Evolutionary conservation across 148 eudicot genomes (phyloP).

Genomic region (Amaranthus hypochondriacus): DNA sequence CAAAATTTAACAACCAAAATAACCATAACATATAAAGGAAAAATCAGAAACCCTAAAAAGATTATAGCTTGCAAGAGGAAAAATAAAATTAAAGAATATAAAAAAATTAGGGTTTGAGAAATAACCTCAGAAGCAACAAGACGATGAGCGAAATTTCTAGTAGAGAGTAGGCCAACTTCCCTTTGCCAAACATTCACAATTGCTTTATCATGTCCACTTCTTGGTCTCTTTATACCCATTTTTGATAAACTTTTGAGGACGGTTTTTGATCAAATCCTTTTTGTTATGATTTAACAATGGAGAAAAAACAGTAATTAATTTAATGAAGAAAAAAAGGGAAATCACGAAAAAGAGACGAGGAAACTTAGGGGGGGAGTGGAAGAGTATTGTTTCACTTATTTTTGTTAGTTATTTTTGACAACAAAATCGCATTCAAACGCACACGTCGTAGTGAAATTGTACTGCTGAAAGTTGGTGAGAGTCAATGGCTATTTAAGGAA

Average conservation of each 20-base stretch:
- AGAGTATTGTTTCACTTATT: too few relatives aligned
- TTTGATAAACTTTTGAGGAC: neutral
- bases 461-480: too few relatives aligned
- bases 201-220: conserved; percentile 32
- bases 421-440: too few relatives aligned
- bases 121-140: conserved; percentile 74
- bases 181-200: conserved; percentile 64
- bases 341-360: neutral
- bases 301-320: neutral
- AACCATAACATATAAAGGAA: too few relatives aligned
- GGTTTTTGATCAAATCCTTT: neutral
- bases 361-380: neutral
- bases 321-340: neutral
- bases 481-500: too few relatives aligned
- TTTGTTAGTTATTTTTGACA: too few relatives aligned
- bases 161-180: conserved; percentile 62
- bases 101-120: conserved; percentile 9
- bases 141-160: conserved; percentile 64
- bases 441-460: too few relatives aligned
- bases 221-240: conserved; percentile 35
- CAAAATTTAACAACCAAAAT: too few relatives aligned
- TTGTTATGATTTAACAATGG: neutral
- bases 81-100: neutral
- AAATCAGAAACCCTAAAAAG: too few relatives aligned
- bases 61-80: neutral